A percentile compares a stretch with the other conserved stretches of the same genome.
Conservation (phyloP, 148 eudicot genomes). For the Cornus florida region DNA sequence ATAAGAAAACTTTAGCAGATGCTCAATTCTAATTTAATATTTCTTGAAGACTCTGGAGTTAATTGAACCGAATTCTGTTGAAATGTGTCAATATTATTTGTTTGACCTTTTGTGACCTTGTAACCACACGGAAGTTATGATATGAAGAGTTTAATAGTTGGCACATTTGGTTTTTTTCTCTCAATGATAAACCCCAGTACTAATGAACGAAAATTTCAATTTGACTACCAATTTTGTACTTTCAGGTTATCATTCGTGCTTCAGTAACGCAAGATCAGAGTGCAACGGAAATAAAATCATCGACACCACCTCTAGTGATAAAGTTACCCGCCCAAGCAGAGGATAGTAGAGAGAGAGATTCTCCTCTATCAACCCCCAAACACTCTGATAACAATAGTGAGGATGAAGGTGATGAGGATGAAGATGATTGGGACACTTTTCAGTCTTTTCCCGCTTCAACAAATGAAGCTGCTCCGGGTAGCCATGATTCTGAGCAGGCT, state of each 20-base stretch:
- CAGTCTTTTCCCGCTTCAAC: conserved; percentile 86
- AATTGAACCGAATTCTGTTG: background rate
- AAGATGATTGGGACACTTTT: conserved; percentile 97
- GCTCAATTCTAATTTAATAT: background rate
- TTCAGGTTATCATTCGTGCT: conserved; percentile 85
- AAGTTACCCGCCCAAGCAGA: conserved; percentile 67
- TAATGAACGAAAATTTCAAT: background rate
- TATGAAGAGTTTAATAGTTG: background rate
- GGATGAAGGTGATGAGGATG: conserved; percentile 35
- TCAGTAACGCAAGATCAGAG: conserved; percentile 80
- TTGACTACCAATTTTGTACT: conserved; percentile 7
- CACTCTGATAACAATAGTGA: conserved; percentile 14
- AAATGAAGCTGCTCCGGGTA: conserved; percentile 32
- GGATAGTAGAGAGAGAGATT: conserved; percentile 29
- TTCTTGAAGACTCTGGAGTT: background rate
- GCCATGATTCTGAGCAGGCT: conserved; percentile 6
- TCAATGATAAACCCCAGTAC: background rate
- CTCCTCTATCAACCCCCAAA: conserved; percentile 28
- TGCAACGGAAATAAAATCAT: conserved; percentile 36
- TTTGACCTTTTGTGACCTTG: background rate
- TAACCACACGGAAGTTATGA: conserved; percentile 1
- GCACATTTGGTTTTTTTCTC: background rate
- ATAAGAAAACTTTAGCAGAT: background rate
- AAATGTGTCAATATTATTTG: background rate
- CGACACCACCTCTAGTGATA: conserved; percentile 54